phyloP scores from a whole-genome alignment of 2,329 filamentous ascomycete species.

The Lasiodiplodia citricola region DNA sequence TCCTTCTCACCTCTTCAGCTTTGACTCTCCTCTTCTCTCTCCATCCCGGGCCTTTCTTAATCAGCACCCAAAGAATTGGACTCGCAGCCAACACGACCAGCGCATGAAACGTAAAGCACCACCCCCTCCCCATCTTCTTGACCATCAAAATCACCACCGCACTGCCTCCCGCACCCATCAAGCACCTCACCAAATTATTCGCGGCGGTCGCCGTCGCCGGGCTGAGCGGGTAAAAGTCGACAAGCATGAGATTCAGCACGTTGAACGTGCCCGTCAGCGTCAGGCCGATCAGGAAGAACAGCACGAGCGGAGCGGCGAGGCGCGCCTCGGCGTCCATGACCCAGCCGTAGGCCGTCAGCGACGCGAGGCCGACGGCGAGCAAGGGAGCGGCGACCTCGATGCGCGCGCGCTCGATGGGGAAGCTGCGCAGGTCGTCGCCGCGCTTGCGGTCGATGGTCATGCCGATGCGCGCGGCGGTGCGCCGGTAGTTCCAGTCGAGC shows the following conservation, averaged over 20 bases:
- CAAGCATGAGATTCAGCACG: constrained; percentile 42
- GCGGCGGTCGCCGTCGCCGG: constrained; percentile 46
- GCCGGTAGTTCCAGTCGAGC: constrained; percentile 74
- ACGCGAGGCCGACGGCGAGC: constrained; percentile 39
- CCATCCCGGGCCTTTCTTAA: constrained; percentile 50
- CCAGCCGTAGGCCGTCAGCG: constrained; percentile 48
- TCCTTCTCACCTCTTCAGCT: constrained; percentile 33
- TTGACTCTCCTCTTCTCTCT: constrained; percentile 46
- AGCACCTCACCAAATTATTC: constrained; percentile 38
- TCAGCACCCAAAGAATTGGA: constrained; percentile 49
- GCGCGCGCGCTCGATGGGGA: constrained; percentile 54
- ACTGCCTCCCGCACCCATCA: constrained; percentile 43
- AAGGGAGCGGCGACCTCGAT: constrained; percentile 43
- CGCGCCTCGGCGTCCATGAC: constrained; percentile 37
- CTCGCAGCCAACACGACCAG: constrained; percentile 45
- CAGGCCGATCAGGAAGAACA: constrained; percentile 59
- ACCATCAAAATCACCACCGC: constrained; percentile 50
- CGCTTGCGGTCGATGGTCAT: constrained; percentile 65
- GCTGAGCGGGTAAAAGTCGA: constrained; percentile 44
- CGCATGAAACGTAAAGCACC: constrained; percentile 55
- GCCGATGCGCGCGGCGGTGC: constrained; percentile 65
- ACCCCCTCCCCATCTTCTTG: constrained; percentile 49
- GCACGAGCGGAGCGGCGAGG: constrained; percentile 46
- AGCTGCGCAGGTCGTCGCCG: constrained; percentile 53
- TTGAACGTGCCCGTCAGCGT: constrained; percentile 65